Percentiles rank a stretch among this genome's conserved stretches.
Conservation (phyloP, 768 basidiomycete genomes). For the Boletus rubroflammeus region DNA sequence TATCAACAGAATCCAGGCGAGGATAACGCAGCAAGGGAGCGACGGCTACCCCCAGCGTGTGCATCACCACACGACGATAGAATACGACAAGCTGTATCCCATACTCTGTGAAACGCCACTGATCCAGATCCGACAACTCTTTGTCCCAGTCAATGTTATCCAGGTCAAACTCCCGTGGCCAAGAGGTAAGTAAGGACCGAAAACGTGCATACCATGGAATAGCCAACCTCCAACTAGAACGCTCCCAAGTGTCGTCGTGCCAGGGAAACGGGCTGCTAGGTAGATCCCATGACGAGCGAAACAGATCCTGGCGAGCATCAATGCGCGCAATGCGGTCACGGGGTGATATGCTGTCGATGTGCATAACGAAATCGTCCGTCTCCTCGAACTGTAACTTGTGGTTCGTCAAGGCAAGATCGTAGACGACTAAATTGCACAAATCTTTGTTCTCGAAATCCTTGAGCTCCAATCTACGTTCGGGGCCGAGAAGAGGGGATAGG, state of each 20-base stretch:
- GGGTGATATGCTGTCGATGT: neutral
- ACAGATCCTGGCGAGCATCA: too few species aligned
- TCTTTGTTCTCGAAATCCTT: neutral
- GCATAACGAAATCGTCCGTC: neutral
- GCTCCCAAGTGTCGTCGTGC: too few species aligned
- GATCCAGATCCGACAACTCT: neutral
- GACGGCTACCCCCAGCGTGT: too few species aligned
- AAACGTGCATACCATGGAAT: neutral
- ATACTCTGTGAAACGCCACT: neutral
- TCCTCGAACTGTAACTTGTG: neutral
- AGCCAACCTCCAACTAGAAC: neutral
- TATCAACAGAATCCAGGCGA: too few species aligned
- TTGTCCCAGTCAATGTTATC: neutral
- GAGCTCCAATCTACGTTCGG: neutral
- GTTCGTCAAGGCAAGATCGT: neutral
- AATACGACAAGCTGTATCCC: too few species aligned
- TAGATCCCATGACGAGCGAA: too few species aligned
- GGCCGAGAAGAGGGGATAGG: too few species aligned
- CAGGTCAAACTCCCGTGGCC: neutral
- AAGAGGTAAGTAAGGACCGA: neutral
- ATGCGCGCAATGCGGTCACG: too few species aligned
- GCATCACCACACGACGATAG: too few species aligned
- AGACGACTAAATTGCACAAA: neutral
- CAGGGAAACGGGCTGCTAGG: too few species aligned
- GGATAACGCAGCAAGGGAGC: too few species aligned